A percentile compares a stretch with the other conserved stretches of the same genome.
Evolutionary conservation across 208 protist genomes (phyloP).

Genomic region (Crithidia brevicula): DNA sequence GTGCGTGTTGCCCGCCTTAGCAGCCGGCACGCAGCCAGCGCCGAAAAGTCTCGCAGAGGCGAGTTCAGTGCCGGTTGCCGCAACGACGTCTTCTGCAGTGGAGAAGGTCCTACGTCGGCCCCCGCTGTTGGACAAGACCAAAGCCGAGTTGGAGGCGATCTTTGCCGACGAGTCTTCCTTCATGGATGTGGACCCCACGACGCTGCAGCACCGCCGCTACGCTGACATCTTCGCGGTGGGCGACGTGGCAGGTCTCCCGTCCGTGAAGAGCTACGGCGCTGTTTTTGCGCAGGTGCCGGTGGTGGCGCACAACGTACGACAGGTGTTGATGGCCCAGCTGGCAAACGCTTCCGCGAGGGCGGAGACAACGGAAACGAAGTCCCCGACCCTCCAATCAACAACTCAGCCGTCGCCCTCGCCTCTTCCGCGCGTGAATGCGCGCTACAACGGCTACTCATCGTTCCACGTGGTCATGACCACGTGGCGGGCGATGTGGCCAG

Average conservation of each 20-base stretch:
- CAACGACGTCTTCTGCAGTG: background rate
- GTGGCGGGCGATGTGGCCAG: slow-evolving; percentile 89
- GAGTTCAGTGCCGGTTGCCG: background rate
- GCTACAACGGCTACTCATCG: slow-evolving; percentile 77
- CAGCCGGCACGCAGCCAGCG: background rate
- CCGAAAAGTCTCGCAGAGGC: background rate
- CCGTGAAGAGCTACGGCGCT: slow-evolving; percentile 82
- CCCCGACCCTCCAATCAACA: background rate
- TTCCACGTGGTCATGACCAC: slow-evolving; percentile 84
- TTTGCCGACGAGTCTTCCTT: slow-evolving; percentile 61
- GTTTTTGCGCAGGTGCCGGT: slow-evolving; percentile 81
- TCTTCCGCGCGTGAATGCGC: slow-evolving; percentile 16
- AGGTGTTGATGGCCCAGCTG: slow-evolving; percentile 44
- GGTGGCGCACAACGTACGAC: slow-evolving; percentile 80
- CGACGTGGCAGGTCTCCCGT: slow-evolving; percentile 82
- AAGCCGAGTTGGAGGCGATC: slow-evolving; percentile 7
- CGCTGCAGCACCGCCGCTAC: slow-evolving; percentile 75
- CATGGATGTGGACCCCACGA: slow-evolving; percentile 74
- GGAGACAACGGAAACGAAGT: background rate
- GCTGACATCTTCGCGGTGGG: slow-evolving; percentile 85
- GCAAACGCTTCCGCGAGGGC: no score
- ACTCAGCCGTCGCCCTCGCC: no score
- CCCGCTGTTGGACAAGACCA: slow-evolving; percentile 13
- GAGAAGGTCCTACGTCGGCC: slow-evolving; percentile 1
- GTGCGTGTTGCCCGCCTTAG: slow-evolving; percentile 22